Evolutionary conservation across 805 yeast species (phyloP), one percentile per base, ranked within the genome.

Genomic region (Schwanniomyces polymorphus): DNA sequence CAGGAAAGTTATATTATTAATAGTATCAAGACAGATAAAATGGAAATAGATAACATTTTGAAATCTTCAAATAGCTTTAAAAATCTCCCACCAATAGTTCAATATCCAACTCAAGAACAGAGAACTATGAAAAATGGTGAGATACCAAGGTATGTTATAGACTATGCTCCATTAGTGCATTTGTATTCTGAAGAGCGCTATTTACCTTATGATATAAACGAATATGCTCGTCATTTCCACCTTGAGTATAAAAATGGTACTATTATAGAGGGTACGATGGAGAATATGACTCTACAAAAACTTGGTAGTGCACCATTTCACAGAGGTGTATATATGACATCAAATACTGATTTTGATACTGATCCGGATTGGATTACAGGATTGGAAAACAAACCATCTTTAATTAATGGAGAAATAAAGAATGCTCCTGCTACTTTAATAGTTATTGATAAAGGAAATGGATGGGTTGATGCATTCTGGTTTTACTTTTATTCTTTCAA

Each of bases 401-500:
- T 85, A 37, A 77, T 82, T 45, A 81, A 83, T 26, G 97, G 97
- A 0, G 78, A 77, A 45, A 84, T 89, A 23, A 70, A 73, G 44
- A 68, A 84, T 53, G 97, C 95, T 0, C 96, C 97, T 0, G 91
- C 95, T 0, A 77, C 85, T 0, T 65, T 91, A 27, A 77, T 92
- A 21, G 91, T 89, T 1, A 91, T 88, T 0, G 97, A 92, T 60
- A 91, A 91, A 62, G 97, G 97, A 1, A 86, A 90, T 55, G 97
- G 96, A 3, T 85, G 94, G 89, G 87, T 91, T 0, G 99, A 92
- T 63, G 89, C 97, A 0, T 92, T 81, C 63, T 92, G 98, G 97
- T 94, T 92, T 64, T 91, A 89, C 61, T 92, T 92, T 61, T 92
- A 94, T 63, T 86, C 96, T 1, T 92, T 92, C 72, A 92, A 92